Evolutionary conservation across 805 yeast species (phyloP).

Genomic region (Helenozyma rhizophorensis): DNA sequence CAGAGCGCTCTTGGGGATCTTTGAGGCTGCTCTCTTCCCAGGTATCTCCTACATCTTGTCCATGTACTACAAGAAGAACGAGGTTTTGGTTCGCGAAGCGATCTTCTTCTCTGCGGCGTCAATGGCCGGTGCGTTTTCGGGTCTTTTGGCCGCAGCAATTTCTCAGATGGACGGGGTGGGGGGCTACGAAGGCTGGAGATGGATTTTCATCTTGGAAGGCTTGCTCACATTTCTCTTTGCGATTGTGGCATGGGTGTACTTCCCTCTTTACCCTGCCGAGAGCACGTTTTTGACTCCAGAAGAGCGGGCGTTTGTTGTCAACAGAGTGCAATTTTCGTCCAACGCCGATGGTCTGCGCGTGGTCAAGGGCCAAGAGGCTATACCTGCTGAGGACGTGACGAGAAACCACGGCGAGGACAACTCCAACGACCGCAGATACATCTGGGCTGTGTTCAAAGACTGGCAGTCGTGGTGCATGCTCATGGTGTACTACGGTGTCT

Average conservation of each 20-base stretch:
- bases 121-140: constrained; percentile 76
- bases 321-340: constrained; percentile 8
- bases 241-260: constrained; percentile 4
- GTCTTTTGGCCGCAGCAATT: constrained; percentile 65
- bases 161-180: constrained; percentile 45
- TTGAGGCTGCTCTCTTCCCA: constrained; percentile 72
- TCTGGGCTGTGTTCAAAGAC: constrained; percentile 20
- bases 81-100: constrained; percentile 66
- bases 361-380: neutral
- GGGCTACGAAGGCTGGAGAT: constrained; percentile 15
- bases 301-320: constrained; percentile 12
- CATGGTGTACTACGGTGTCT: constrained; percentile 23
- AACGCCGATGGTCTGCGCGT: constrained; percentile 4
- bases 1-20: constrained; percentile 61
- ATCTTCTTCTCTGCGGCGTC: constrained; percentile 68
- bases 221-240: constrained; percentile 9
- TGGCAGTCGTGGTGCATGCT: constrained; percentile 28
- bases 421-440: constrained; percentile 7
- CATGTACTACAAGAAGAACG: constrained; percentile 59
- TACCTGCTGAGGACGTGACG: neutral
- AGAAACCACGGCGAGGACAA: constrained; percentile 9
- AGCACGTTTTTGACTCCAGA: constrained; percentile 7
- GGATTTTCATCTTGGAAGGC: constrained; percentile 16
- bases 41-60: constrained; percentile 68
- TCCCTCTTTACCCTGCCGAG: constrained; percentile 10